Evolutionary conservation across 352 stramenopile species (phyloP), one percentile per base, ranked within the genome.

Genomic region (Pythium utonaiense): DNA sequence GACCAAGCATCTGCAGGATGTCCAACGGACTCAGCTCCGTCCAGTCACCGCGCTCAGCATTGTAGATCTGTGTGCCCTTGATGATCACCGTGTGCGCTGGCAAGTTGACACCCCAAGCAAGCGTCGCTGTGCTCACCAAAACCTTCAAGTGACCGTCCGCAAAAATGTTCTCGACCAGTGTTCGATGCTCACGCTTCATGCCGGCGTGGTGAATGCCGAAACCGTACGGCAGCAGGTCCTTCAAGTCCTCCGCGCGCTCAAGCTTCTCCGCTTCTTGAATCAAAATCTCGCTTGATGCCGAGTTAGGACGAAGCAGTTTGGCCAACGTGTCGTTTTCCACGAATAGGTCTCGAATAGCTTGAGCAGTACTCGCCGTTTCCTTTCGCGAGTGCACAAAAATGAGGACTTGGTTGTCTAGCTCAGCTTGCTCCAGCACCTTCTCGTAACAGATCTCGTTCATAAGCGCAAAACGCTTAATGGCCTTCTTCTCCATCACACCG

Each of bases 361-460:
- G 96, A 0, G 97, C 97, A 27, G 97, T 99, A 57, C 97, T 97
- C 0, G 87, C 93, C 10, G 97, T 99, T 60, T 99, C 98, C 33
- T 98, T 98, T 36, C 98, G 92, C 31, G 95, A 99, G 70, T 99
- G 97, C 19, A 99, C 96, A 73, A 99, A 99, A 53, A 99, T 99
- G 2, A 99, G 74, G 36, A 99, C 94, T 63, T 99, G 97, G 75
- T 99, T 98, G 62, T 97, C 80, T 8, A 94, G 59, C 71, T 96
- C 81, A 7, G 95, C 94, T 64, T 99, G 96, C 36, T 94, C 80
- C 27, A 98, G 66, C 3, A 98, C 91, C 70, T 99, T 99, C 60
- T 99, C 97, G 70, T 99, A 99, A 64, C 96, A 99, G 62, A 99
- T 99, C 61, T 99, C 95, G 77, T 99, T 99, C 89, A 99, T 99